Base-by-base conservation (phyloP, 805 yeast genomes). In the Saturnispora hagleri region DNA sequence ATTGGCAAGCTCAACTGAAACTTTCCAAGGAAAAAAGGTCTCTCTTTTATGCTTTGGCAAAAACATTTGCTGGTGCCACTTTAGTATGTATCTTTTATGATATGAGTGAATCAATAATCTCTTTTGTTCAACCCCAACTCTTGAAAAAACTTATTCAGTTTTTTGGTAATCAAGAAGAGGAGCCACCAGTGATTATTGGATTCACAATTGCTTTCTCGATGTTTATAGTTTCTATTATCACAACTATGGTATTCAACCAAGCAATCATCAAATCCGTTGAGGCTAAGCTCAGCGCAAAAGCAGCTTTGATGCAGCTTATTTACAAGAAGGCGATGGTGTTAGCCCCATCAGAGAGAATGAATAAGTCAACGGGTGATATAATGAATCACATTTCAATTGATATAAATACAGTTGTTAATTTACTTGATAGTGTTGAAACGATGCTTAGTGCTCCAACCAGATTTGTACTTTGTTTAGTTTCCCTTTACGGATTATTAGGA, bases 381-480 rank as follows among this genome's bases (percentile, higher is more conserved):
- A 76, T 88, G 57, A 88, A 86, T 60, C 73, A 84, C 60, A 76
- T 86, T 70, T 79, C 93, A 18, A 90, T 86, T 33, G 97, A 89
- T 69, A 81, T 86, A 12, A 69, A 70, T 46, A 73, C 85, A 55
- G 69, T 88, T 28, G 86, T 82, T 61, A 81, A 78, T 38, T 67
- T 85, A 50, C 65, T 79, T n/a, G 71, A 72, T 46, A 74, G 76
- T 54, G 66, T 82, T 26, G 82, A 79, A 57, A 71, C 75, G 4
- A 59, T 82, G 52, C 67, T 83, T 24, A 74, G 84, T 43, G 79
- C 82, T 1, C 89, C 89, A 5, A 64, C 80, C 17, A 73, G 81
- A 53, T 67, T 84, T 36, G 62, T 76, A 0, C 63, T 81, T 40
- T 79, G 84, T 51, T 62, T 83, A 48, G 47, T 69, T 15, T 81